phyloP scores from a whole-genome alignment of 441 rosid genomes.

The Arabidopsis lyrata region DNA sequence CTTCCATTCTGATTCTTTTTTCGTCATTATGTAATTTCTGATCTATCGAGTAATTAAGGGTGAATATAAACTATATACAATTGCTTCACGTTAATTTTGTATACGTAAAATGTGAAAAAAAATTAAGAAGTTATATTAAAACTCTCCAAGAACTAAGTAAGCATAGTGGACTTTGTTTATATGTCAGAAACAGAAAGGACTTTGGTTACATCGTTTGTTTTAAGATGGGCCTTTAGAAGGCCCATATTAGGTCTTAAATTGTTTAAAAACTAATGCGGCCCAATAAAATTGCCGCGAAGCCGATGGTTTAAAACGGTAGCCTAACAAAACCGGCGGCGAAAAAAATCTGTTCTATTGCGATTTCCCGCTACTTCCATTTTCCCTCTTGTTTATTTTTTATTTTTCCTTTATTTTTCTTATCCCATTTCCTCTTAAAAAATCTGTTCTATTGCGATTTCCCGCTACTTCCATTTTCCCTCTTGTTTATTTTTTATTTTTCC shows the following conservation, averaged over 20 bases:
- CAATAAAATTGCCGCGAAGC: slow-evolving; percentile 39
- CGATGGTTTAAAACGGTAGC: slow-evolving; percentile 34
- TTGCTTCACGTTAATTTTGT: too few species aligned
- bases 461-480: slow-evolving; percentile 42
- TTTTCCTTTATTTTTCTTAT: slow-evolving; percentile 31
- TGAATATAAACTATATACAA: too few species aligned
- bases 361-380: slow-evolving; percentile 47
- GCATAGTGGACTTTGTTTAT: too few species aligned
- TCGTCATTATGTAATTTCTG: not conserved
- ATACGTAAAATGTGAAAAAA: too few species aligned
- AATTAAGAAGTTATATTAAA: too few species aligned
- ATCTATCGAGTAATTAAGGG: too few species aligned
- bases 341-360: not conserved
- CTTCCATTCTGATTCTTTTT: not conserved
- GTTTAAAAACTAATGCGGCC: not conserved
- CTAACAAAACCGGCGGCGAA: slow-evolving; percentile 31
- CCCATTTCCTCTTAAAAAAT: slow-evolving; percentile 23
- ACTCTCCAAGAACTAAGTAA: too few species aligned
- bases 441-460: slow-evolving; percentile 35
- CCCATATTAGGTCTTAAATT: not conserved
- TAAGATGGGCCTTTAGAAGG: not conserved
- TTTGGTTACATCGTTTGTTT: too few species aligned
- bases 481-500: slow-evolving; percentile 31
- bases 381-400: slow-evolving; percentile 28
- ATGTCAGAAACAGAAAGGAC: too few species aligned